Evolutionary conservation across 768 basidiomycete genomes (phyloP), one percentile per base, ranked within the genome.

Genomic region (Asterophora lycoperdoides): DNA sequence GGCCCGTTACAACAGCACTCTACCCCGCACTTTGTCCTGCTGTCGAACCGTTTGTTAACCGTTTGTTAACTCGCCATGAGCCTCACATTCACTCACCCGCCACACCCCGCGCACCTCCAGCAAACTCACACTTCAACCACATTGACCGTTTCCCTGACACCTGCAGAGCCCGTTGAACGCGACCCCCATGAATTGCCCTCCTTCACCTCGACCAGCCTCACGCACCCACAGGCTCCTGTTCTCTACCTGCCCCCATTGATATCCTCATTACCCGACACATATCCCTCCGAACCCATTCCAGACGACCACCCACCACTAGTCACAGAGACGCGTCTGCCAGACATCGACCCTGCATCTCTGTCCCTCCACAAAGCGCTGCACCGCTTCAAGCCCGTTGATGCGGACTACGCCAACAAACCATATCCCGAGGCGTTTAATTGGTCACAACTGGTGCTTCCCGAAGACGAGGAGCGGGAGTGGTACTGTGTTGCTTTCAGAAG

Each of bases 401-500:
- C 62, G 11, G 64, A 80, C 29, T 96, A 95, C 54, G 85, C 91
- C 0, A 58, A 52, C 8, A 65, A 65, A 3, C 72, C 81, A 4
- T 98, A 95, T 57, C 68, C 69, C 2, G 72, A 81, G 20, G 88
- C 90, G 2, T 98, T 98, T 74, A 96, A 96, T 64, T 98, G 93
- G 93, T 59, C 65, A 14, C 77, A 86, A 38, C 71, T 95, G 1
- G 60, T 64, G 3, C 73, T 95, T 11, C 84, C 86, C 1, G 69
- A 70, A 44, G 77, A 85, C 2, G 81, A 87, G 39, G 87, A 89
- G 56, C 71, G 89, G 33, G 89, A 92, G 49, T 96, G 89, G 91
- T 97, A 95, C 62, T 84, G 84, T 52, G 95, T 98, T 9, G 90
- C 82, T 13, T 98, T 98, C 67, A 77, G 91, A 10, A 89, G 86